These are phyloP conservation scores for Lactarius tabidus DNA, from an alignment of 768 basidiomycete genomes.

Conservation along the genomic window DNA sequence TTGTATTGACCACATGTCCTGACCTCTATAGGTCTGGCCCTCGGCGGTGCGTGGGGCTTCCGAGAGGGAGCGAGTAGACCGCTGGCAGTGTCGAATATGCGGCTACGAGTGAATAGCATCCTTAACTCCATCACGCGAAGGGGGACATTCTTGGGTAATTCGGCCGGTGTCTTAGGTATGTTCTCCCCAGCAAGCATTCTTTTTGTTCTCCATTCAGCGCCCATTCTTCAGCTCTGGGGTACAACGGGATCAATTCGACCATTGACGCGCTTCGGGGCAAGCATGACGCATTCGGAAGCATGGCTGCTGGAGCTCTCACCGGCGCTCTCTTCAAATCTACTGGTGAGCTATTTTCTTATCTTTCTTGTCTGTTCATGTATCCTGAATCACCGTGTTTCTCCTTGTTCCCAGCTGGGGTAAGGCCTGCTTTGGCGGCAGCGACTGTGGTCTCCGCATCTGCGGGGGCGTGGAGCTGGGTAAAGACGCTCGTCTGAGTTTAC, in stretches of 20 bases:
- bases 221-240: slow-evolving; percentile 71
- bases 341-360: slow-evolving; percentile 51
- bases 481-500: slow-evolving; percentile 71
- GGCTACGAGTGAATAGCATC: slow-evolving; percentile 93
- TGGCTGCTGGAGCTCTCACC: slow-evolving; percentile 87
- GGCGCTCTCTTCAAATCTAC: slow-evolving; percentile 93
- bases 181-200: slow-evolving; percentile 34
- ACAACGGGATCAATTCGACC: slow-evolving; percentile 94
- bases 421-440: slow-evolving; percentile 84
- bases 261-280: slow-evolving; percentile 86
- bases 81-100: slow-evolving; percentile 77
- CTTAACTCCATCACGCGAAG: slow-evolving; percentile 95
- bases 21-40: slow-evolving; percentile 73
- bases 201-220: slow-evolving; percentile 40
- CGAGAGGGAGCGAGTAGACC: slow-evolving; percentile 89
- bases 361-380: slow-evolving; percentile 30
- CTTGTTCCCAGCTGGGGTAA: slow-evolving; percentile 73
- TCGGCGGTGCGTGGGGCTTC: slow-evolving; percentile 94
- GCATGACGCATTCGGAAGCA: slow-evolving; percentile 88
- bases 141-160: slow-evolving; percentile 98
- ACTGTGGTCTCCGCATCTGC: slow-evolving; percentile 86
- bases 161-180: slow-evolving; percentile 95
- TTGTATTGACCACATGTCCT: slow-evolving; percentile 72
- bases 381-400: slow-evolving; percentile 30
- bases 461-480: slow-evolving; percentile 92